Percentiles rank a stretch among this genome's conserved stretches.
Conservation (phyloP, 495 filamentous ascomycete species). For the Neurospora sp. region DNA sequence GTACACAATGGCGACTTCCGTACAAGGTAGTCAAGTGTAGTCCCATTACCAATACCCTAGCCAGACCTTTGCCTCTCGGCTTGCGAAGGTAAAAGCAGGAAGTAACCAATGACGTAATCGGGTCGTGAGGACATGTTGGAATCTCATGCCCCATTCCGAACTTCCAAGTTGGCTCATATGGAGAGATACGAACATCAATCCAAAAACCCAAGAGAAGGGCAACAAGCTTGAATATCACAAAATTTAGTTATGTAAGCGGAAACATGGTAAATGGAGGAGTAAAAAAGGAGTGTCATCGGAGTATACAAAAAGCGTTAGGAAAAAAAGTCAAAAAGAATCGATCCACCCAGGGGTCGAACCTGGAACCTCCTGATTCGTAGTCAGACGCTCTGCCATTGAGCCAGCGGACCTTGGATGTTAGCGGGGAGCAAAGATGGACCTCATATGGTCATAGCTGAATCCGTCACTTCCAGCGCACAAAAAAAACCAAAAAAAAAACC, state of each 20-base stretch:
- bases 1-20: too few relatives aligned
- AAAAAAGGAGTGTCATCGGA: neutral
- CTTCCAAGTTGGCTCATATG: too few relatives aligned
- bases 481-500: neutral
- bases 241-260: neutral
- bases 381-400: neutral
- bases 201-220: neutral
- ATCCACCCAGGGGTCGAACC: neutral
- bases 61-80: too few relatives aligned
- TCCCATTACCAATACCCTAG: too few relatives aligned
- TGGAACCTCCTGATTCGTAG: neutral
- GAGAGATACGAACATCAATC: too few relatives aligned
- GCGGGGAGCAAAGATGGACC: fast-evolving
- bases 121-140: too few relatives aligned
- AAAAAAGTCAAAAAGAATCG: neutral
- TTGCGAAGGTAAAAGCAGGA: too few relatives aligned
- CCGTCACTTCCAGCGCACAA: neutral
- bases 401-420: neutral
- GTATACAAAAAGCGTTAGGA: neutral
- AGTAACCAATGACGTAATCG: too few relatives aligned
- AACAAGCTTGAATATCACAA: neutral
- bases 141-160: too few relatives aligned
- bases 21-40: too few relatives aligned
- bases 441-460: neutral
- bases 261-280: neutral